phyloP scores from a whole-genome alignment of 768 basidiomycete species.

The Suillus tomentosus region DNA sequence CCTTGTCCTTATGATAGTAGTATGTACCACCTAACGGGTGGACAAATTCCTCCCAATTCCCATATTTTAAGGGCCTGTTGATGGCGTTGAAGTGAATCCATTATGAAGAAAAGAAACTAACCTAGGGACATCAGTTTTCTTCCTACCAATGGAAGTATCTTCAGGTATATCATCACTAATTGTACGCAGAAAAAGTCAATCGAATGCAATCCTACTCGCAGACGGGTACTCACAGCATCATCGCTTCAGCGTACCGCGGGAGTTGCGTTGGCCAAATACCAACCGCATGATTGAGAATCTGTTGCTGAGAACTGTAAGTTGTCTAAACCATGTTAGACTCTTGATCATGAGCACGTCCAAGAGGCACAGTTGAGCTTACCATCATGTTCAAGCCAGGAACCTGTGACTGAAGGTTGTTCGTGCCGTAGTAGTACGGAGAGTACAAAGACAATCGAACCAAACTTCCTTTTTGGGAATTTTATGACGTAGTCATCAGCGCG shows the following conservation, averaged over 20 bases:
- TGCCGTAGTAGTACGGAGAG: too few relatives aligned
- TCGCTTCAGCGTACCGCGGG: not conserved
- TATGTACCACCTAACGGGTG: not conserved
- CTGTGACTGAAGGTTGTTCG: too few relatives aligned
- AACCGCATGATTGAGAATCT: not conserved
- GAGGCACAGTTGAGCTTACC: too few relatives aligned
- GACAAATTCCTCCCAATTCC: not conserved
- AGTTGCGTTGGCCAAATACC: not conserved
- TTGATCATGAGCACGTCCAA: too few relatives aligned
- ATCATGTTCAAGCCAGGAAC: too few relatives aligned
- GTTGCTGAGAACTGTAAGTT: too few relatives aligned
- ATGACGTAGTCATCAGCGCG: too few relatives aligned
- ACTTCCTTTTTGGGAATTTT: too few relatives aligned
- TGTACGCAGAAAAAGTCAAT: not conserved
- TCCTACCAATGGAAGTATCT: not conserved
- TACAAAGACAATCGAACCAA: too few relatives aligned
- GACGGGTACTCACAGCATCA: not conserved
- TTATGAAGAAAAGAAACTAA: not conserved
- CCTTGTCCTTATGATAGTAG: not conserved
- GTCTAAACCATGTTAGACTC: too few relatives aligned
- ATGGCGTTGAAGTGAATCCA: not conserved
- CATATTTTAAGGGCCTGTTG: not conserved
- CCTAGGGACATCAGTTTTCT: not conserved
- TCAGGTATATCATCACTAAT: not conserved
- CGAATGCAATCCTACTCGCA: not conserved